Base-by-base conservation (phyloP, 441 rosid species). In the Arabidopsis lyrata region DNA sequence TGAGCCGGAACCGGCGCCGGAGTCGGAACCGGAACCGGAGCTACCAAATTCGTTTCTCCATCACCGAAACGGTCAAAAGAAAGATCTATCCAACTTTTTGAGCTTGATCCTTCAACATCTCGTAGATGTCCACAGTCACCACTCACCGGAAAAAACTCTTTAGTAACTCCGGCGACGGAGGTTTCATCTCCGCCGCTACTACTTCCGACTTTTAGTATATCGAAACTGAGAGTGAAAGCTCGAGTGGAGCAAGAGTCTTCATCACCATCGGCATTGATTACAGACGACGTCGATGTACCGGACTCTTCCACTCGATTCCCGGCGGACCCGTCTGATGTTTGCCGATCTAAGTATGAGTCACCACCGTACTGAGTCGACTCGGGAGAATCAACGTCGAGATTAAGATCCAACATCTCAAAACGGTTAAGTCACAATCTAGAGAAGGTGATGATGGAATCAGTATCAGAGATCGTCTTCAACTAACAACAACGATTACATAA, bases 241-340 rank as follows among this genome's bases (percentile, higher is more conserved):
- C 87, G 90, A 45, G 97, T 81, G 4, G 97, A 89, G 77, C 84
- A 88, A 74, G 95, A 88, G 42, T 78, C 78, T 0, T 87, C 94
- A 29, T 83, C 77, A 49, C 32, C 90, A 60, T 92, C 96, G 5
- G 88, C 96, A 88, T 89, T 94, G 79, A 90, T 90, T 48, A 92
- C 69, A 0, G 97, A 92, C 20, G 99, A 92, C 73, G 87, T 92
- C 18, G 97, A 92, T 47, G 97, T 89, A 49, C 83, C 97, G 11
- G 97, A 90, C 50, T 84, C 90, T 66, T 82, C 87, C 64, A 79
- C 54, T 20, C 73, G 85, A 60, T 75, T 72, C 10, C 75, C 83
- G 5, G 84, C 83, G 11, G 90, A 79, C 2, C 77, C 76, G 18
- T 80, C 88, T 5, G 83, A 77, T n/a, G 60, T 77, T 47, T 71